These are phyloP conservation scores for Vanilla planifolia DNA, from an alignment of 106 monocot species.

Conservation along the genomic window DNA sequence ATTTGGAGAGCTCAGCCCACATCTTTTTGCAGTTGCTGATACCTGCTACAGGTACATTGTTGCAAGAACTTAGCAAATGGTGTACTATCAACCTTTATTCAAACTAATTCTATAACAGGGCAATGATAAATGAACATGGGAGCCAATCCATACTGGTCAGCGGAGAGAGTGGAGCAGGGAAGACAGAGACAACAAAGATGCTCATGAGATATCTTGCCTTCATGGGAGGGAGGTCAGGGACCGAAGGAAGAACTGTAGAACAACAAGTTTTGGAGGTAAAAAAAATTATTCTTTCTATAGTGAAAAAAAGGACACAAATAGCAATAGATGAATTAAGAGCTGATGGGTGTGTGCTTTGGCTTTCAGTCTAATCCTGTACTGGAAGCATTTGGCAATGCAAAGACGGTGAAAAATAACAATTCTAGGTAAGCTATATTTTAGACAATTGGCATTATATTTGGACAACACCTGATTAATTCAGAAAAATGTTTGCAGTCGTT, in stretches of 20 bases:
- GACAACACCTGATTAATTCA: neutral
- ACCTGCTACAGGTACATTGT: slow-evolving; percentile 74
- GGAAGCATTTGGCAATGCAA: slow-evolving; percentile 95
- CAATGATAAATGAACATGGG: slow-evolving; percentile 78
- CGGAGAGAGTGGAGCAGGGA: slow-evolving; percentile 95
- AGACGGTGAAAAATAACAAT: slow-evolving; percentile 96
- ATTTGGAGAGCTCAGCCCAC: slow-evolving; percentile 91
- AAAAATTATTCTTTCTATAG: neutral
- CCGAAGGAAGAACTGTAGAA: slow-evolving; percentile 89
- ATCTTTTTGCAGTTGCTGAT: slow-evolving; percentile 92
- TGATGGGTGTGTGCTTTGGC: neutral
- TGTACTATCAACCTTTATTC: neutral
- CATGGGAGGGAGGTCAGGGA: slow-evolving; percentile 83
- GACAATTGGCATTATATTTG: neutral
- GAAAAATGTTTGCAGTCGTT: slow-evolving; percentile 44
- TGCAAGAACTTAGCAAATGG: slow-evolving; percentile 3
- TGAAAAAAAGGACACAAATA: neutral
- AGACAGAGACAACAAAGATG: slow-evolving; percentile 98
- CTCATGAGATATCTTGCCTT: slow-evolving; percentile 95
- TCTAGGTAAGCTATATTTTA: slow-evolving; percentile 52
- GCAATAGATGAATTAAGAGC: neutral
- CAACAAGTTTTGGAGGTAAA: slow-evolving; percentile 95
- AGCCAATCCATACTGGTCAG: slow-evolving; percentile 93
- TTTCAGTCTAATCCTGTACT: slow-evolving; percentile 91
- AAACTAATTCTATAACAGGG: slow-evolving; percentile 25